A percentile compares a stretch with the other conserved stretches of the same genome.
phyloP scores from a whole-genome alignment of 169 alveolate genomes.

The Babesia gibsoni region DNA sequence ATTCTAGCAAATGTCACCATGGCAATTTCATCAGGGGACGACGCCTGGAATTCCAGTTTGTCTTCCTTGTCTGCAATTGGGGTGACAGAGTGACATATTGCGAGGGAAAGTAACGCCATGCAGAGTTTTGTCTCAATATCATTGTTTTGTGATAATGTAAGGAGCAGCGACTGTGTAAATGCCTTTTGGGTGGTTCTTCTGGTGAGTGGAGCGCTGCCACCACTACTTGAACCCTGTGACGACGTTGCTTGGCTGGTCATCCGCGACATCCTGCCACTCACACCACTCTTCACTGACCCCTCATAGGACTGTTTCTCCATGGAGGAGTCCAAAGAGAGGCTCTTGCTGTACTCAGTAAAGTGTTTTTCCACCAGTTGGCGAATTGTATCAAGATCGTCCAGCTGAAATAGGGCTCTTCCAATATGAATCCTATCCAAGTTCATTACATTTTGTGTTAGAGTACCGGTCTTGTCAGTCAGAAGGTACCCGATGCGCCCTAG shows the following conservation, averaged over 20 bases:
- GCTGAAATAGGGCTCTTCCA: conserved; percentile 72
- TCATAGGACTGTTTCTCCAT: no score
- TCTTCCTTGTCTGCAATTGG: conserved; percentile 61
- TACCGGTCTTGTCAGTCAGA: conserved; percentile 98
- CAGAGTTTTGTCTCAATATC: conserved; percentile 46
- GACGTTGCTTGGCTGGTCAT: no score
- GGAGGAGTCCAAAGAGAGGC: not conserved
- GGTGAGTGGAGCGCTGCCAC: no score
- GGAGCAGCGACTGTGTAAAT: not conserved
- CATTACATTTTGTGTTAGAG: conserved; percentile 97
- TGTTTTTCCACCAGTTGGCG: conserved; percentile 48
- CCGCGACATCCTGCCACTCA: no score
- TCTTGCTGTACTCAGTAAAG: conserved; percentile 12
- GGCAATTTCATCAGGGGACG: conserved; percentile 99
- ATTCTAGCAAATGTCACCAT: conserved; percentile 91
- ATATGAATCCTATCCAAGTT: conserved; percentile 75
- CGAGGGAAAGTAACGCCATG: conserved; percentile 71
- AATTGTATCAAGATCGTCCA: conserved; percentile 35
- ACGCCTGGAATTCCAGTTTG: conserved; percentile 88
- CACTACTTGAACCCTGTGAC: no score
- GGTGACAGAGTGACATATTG: conserved; percentile 72
- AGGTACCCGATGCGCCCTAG: conserved; percentile 94
- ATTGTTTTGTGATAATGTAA: not conserved
- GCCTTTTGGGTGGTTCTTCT: not conserved
- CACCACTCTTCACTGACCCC: no score